A percentile compares a stretch with the other conserved stretches of the same genome.
These are phyloP conservation scores for Asterella californica DNA, from an alignment of 225 moss, liverwort and hornwort genomes.

Conservation along the genomic window DNA sequence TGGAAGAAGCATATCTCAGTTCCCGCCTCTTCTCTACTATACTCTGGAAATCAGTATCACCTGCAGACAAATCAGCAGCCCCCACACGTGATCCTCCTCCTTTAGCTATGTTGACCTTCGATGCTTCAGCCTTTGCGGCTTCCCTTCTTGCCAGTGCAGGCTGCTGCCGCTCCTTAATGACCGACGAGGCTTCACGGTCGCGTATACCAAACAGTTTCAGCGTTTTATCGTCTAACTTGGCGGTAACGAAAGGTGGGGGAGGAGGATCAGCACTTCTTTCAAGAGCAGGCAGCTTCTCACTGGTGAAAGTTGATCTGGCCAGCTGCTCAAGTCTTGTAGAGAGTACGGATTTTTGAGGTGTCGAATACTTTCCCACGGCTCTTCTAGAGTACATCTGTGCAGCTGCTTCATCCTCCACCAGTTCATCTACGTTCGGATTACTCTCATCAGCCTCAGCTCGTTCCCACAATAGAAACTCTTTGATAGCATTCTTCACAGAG, in stretches of 20 bases:
- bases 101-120: conserved; percentile 9
- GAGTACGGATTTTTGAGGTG: conserved; percentile 32
- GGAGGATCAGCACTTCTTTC: conserved; percentile 25
- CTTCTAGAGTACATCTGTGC: conserved; percentile 16
- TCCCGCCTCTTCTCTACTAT: conserved; percentile 37
- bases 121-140: conserved; percentile 13
- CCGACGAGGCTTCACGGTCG: conserved; percentile 13
- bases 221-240: conserved; percentile 29
- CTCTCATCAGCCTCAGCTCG: conserved; percentile 33
- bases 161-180: conserved; percentile 16
- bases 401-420: conserved; percentile 18
- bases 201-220: conserved; percentile 11
- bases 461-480: conserved; percentile 47
- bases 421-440: conserved; percentile 20
- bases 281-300: conserved; percentile 20
- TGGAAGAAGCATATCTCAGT: conserved; percentile 39
- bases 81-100: conserved; percentile 14
- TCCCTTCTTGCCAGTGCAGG: conserved; percentile 19
- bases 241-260: conserved; percentile 2
- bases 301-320: conserved; percentile 25
- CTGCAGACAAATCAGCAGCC: conserved; percentile 29
- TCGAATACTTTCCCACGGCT: conserved; percentile 32
- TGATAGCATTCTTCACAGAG: conserved; percentile 46
- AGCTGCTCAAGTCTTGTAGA: conserved; percentile 34
- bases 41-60: conserved; percentile 34